Conservation (phyloP, 139 green algal species). For the Chlorella vulgaris region DNA sequence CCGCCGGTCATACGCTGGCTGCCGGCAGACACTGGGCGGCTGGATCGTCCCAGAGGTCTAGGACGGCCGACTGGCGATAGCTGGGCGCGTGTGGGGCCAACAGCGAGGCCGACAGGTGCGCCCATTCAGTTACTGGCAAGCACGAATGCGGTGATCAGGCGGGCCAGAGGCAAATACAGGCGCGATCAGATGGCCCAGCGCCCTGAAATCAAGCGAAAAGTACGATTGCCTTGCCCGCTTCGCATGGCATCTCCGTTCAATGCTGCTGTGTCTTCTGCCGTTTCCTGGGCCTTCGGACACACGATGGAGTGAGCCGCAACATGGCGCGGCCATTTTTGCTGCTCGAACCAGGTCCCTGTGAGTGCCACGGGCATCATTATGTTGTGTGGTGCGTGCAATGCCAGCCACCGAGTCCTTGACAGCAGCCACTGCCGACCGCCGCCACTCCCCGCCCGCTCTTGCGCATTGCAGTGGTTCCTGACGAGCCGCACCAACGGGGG, state of each 20-base stretch:
- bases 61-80: background rate
- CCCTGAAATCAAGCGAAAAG: too few relatives aligned
- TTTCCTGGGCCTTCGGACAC: background rate
- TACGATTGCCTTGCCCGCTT: too few relatives aligned
- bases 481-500: constrained; percentile 20
- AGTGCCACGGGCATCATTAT: background rate
- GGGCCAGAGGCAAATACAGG: too few relatives aligned
- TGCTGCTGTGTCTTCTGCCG: background rate
- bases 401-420: too few relatives aligned
- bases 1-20: background rate
- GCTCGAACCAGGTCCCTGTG: constrained; percentile 15
- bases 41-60: background rate
- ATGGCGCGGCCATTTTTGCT: constrained; percentile 16
- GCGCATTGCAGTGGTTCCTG: constrained; percentile 9
- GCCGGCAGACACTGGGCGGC: background rate
- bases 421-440: background rate
- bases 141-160: too few relatives aligned
- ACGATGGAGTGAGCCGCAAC: background rate
- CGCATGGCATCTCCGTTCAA: too few relatives aligned
- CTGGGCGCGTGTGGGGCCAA: too few relatives aligned
- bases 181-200: too few relatives aligned
- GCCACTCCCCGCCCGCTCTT: background rate
- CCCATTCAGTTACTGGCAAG: too few relatives aligned
- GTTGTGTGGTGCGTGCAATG: background rate
- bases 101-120: too few relatives aligned